These are phyloP conservation scores for Salix brachista DNA, from an alignment of 345 rosid species.

Conservation along the genomic window DNA sequence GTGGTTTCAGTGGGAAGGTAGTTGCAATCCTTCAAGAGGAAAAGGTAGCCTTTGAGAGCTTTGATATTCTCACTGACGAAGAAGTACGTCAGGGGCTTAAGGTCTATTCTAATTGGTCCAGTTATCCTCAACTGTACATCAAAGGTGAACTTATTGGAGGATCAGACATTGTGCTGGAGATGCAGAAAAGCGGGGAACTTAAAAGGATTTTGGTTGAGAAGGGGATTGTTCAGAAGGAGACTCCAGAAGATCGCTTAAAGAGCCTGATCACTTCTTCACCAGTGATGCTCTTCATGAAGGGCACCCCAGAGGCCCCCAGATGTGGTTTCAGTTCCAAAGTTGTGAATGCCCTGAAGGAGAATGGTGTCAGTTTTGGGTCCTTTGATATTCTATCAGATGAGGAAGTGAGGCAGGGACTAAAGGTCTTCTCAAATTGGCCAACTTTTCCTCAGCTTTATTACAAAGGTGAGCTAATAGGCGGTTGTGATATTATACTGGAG, in stretches of 20 bases:
- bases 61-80: constrained; percentile 70
- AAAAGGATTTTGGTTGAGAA: constrained; percentile 55
- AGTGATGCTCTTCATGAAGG: constrained; percentile 96
- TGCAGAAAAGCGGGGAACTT: constrained; percentile 96
- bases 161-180: constrained; percentile 82
- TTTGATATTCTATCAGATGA: constrained; percentile 79
- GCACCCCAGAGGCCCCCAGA: constrained; percentile 75
- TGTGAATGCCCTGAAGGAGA: constrained; percentile 70
- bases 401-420: constrained; percentile 92
- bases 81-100: constrained; percentile 94
- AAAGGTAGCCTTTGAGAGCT: constrained; percentile 66
- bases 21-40: constrained; percentile 78
- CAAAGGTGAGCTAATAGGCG: constrained; percentile 96
- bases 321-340: constrained; percentile 97
- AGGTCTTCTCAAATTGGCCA: constrained; percentile 90
- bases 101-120: constrained; percentile 92
- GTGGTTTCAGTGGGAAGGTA: constrained; percentile 89
- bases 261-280: constrained; percentile 56
- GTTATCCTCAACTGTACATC: constrained; percentile 86
- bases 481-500: constrained; percentile 88
- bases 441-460: constrained; percentile 92
- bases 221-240: constrained; percentile 47
- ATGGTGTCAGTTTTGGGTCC: constrained; percentile 61
- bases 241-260: constrained; percentile 60
- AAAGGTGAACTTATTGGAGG: constrained; percentile 86